phyloP scores from a whole-genome alignment of 768 basidiomycete species.

The Podaxis sp. region DNA sequence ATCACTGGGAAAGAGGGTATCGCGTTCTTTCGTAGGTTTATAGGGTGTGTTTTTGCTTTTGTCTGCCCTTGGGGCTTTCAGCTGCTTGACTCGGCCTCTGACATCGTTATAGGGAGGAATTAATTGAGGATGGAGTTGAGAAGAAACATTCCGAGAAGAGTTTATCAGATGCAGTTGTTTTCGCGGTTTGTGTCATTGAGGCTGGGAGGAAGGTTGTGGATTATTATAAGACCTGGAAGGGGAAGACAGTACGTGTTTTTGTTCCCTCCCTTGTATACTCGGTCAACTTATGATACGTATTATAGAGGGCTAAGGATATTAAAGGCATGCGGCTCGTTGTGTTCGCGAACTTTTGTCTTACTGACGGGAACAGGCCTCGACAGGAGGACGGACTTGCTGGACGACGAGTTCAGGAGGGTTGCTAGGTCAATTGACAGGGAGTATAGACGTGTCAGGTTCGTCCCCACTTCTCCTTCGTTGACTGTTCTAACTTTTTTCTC shows the following conservation, averaged over 20 bases:
- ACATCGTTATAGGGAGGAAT: slow-evolving; percentile 1
- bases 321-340: slow-evolving; percentile 17
- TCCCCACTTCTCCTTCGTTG: slow-evolving; percentile 3
- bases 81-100: neutral
- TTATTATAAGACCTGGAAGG: slow-evolving; percentile 48
- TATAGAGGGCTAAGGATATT: slow-evolving; percentile 18
- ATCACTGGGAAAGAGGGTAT: slow-evolving; percentile 37
- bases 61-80: neutral
- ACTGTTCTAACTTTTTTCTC: neutral
- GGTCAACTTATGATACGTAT: neutral
- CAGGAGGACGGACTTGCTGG: slow-evolving; percentile 29
- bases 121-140: neutral
- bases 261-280: neutral
- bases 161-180: slow-evolving; percentile 33
- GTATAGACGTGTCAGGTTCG: slow-evolving; percentile 34
- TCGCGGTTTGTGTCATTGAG: slow-evolving; percentile 38
- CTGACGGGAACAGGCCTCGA: slow-evolving; percentile 13
- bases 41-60: slow-evolving; percentile 30
- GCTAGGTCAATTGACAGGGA: slow-evolving; percentile 38
- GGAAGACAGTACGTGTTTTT: slow-evolving; percentile 30
- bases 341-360: neutral
- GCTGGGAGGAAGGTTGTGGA: slow-evolving; percentile 39
- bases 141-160: slow-evolving; percentile 10
- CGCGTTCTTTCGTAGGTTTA: slow-evolving; percentile 34
- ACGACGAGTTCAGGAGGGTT: slow-evolving; percentile 38